Conservation (phyloP, 176 grass and related monocot genomes). For the Rhynchospora breviuscula region DNA sequence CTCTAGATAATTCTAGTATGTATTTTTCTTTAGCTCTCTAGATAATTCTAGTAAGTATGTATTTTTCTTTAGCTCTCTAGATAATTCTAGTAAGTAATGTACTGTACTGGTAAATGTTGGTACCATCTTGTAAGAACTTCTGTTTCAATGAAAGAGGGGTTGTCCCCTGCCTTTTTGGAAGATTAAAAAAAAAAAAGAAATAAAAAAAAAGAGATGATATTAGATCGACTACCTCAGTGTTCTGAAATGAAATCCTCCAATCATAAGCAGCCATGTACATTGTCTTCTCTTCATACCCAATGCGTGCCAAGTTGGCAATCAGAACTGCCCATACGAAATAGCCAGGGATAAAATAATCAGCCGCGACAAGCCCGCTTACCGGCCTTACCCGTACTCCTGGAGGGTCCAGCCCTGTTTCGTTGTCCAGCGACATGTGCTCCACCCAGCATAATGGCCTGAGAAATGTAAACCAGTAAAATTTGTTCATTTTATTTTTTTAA, state of each 20-base stretch:
- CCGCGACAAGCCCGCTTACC: constrained; percentile 86
- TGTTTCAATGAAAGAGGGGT: too few relatives aligned
- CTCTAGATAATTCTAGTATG: too few relatives aligned
- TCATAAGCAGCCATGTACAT: constrained; percentile 99
- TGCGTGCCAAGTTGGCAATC: constrained; percentile 95
- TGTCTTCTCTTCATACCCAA: constrained; percentile 97
- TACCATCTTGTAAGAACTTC: too few relatives aligned
- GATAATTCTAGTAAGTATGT: too few relatives aligned
- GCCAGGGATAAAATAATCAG: constrained; percentile 98
- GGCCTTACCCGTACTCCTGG: constrained; percentile 81
- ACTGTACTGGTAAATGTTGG: too few relatives aligned
- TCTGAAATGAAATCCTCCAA: constrained; percentile 97
- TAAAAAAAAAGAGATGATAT: not conserved
- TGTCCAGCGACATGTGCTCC: constrained; percentile 98
- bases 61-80: too few relatives aligned
- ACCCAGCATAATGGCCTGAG: constrained; percentile 88
- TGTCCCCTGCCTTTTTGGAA: too few relatives aligned
- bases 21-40: too few relatives aligned
- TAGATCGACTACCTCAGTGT: constrained; percentile 67
- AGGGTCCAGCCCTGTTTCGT: constrained; percentile 95
- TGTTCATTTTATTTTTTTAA: not conserved
- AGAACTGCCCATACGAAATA: constrained; percentile 99
- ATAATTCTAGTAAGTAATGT: too few relatives aligned
- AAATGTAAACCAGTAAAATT: constrained; percentile 16
- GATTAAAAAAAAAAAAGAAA: too few relatives aligned